Evolutionary conservation across 2,329 filamentous ascomycete species (phyloP).

Genomic region (Aspergillus sp.): DNA sequence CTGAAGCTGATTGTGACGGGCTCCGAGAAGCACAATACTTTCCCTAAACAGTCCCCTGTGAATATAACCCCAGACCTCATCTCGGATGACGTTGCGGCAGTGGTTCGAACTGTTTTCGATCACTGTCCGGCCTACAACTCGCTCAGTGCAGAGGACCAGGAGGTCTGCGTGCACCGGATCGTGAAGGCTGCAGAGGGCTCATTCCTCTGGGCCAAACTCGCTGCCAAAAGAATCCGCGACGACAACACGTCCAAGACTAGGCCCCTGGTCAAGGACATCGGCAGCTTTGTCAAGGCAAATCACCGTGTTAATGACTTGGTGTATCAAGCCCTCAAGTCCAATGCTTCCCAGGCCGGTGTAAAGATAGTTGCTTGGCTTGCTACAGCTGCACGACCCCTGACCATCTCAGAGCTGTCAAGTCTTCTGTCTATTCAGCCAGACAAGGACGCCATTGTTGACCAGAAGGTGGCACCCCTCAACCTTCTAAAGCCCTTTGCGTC

Average conservation of each 20-base stretch:
- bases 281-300: slow-evolving; percentile 25
- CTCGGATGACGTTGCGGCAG: slow-evolving; percentile 36
- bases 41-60: slow-evolving; percentile 18
- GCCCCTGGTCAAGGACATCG: slow-evolving; percentile 28
- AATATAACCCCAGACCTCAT: slow-evolving; percentile 32
- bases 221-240: slow-evolving; percentile 28
- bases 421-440: slow-evolving; percentile 32
- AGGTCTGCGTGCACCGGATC: slow-evolving; percentile 32
- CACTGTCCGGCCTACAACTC: slow-evolving; percentile 21
- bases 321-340: slow-evolving; percentile 21
- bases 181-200: slow-evolving; percentile 36
- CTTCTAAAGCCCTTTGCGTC: slow-evolving; percentile 30
- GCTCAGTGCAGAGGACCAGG: slow-evolving; percentile 33
- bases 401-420: slow-evolving; percentile 29
- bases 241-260: slow-evolving; percentile 24
- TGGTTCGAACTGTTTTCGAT: slow-evolving; percentile 31
- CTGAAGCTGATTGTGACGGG: slow-evolving; percentile 33
- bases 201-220: slow-evolving; percentile 43
- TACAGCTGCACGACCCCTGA: slow-evolving; percentile 36
- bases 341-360: slow-evolving; percentile 31
- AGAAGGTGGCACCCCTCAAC: slow-evolving; percentile 22
- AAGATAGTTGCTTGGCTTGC: slow-evolving; percentile 38
- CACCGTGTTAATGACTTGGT: slow-evolving; percentile 34
- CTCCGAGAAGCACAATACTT: slow-evolving; percentile 19
- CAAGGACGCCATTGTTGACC: slow-evolving; percentile 28